Percentiles rank a stretch among this genome's conserved stretches.
These are phyloP conservation scores for Dactylellina parvicollis DNA, from an alignment of 2,329 filamentous ascomycete genomes.

Conservation along the genomic window DNA sequence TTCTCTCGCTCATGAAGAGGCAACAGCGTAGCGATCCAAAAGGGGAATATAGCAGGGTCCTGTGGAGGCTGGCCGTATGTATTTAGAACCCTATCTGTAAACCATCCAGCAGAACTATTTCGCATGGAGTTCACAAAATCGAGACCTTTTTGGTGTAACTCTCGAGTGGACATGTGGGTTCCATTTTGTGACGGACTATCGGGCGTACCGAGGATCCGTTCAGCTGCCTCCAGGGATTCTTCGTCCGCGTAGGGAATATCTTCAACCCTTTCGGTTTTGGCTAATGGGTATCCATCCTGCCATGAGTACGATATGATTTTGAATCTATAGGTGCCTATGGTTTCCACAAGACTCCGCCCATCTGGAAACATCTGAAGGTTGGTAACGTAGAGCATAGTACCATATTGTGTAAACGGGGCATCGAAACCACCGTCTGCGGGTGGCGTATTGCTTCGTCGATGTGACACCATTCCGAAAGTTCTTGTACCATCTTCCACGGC, in stretches of 20 bases:
- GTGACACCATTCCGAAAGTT: constrained; percentile 81
- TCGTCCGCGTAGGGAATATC: constrained; percentile 85
- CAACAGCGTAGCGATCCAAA: constrained; percentile 87
- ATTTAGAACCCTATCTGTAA: constrained; percentile 75
- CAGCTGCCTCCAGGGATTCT: constrained; percentile 76
- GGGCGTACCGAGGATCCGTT: constrained; percentile 64
- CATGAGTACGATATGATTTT: constrained; percentile 72
- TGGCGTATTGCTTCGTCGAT: constrained; percentile 68
- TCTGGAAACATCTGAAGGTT: constrained; percentile 78
- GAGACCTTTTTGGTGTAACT: constrained; percentile 72
- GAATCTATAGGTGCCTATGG: constrained; percentile 79
- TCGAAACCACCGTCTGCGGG: constrained; percentile 62
- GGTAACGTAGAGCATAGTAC: constrained; percentile 80
- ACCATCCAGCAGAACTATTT: constrained; percentile 75
- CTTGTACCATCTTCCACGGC: constrained; percentile 74
- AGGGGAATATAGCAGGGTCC: constrained; percentile 81
- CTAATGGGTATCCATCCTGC: constrained; percentile 80
- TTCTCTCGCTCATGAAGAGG: constrained; percentile 82
- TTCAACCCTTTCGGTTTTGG: constrained; percentile 78
- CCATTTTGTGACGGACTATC: constrained; percentile 35
- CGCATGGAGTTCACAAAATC: constrained; percentile 77
- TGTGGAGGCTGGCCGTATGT: constrained; percentile 81
- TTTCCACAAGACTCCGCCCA: constrained; percentile 83
- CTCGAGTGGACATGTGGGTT: constrained; percentile 72
- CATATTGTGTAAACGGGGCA: constrained; percentile 75